Base-by-base conservation (phyloP, 2,329 filamentous ascomycete genomes). In the Hymenoscyphus infarciens region DNA sequence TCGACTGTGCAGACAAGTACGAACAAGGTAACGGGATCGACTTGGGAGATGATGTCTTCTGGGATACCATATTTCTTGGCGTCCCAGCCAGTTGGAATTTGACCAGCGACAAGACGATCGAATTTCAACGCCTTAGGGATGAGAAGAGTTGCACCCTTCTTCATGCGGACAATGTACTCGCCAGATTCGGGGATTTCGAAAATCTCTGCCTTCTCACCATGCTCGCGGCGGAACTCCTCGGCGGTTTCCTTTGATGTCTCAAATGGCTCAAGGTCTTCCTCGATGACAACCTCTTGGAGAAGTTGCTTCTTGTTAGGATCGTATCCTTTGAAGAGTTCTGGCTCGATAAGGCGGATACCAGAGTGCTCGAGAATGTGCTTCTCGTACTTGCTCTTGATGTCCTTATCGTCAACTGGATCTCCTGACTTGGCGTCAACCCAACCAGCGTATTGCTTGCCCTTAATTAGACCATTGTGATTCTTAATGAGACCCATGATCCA, bases 401-500 rank as follows among this genome's bases (percentile, higher is more conserved):
- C 95, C 81, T 97, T 97, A 80, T 99, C 95, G 64, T 98, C 94
- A 31, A 99, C 92, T 7, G 95, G 95, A 63, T 98, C 94, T 53
- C 91, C 91, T 60, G 91, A 88, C 85, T 98, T 98, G 75, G 87
- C 83, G 74, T 99, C 95, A 63, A 99, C 91, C 92, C 91, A 99
- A 70, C 95, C 95, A 69, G 94, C 92, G 80, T 99, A 98, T 68
- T 90, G 90, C 80, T 96, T 90, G 75, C 95, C 95, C 82, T 99
- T 99, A 76, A 99, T 86, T 35, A 89, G 88, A 19, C 95, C 95
- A 71, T 98, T 98, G 82, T 97, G 91, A 77, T 99, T 96, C 83
- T 94, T 97, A 81, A 99, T 98, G 64, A 98, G 87, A 74, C 95
- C 95, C 94, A 98, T 99, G 77, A 99, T 92, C 95, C 95, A 99